These are phyloP conservation scores for Knoxdaviesia capensis DNA, from an alignment of 2,329 filamentous ascomycete genomes.

Conservation along the genomic window DNA sequence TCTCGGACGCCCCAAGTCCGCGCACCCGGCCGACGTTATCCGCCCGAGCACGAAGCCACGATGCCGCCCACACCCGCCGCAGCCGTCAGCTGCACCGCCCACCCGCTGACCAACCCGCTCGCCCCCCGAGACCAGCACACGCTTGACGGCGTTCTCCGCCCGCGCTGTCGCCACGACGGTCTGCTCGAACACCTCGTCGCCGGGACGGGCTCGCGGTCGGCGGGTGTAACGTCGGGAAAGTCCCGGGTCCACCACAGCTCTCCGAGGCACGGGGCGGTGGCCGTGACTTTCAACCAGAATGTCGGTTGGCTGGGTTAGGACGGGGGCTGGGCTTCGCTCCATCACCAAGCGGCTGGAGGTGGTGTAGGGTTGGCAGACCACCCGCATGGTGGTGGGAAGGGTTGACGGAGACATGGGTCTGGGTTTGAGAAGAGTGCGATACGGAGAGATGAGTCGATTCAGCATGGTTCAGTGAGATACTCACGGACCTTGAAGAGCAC, in stretches of 20 bases:
- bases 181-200: slow-evolving; percentile 15
- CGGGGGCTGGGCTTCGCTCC: slow-evolving; percentile 7
- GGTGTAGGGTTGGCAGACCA: slow-evolving; percentile 8
- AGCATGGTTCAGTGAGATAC: too few species aligned
- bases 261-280: slow-evolving; percentile 13
- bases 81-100: slow-evolving; percentile 17
- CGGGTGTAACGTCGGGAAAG: slow-evolving; percentile 7
- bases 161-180: slow-evolving; percentile 11
- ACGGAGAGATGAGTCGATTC: too few species aligned
- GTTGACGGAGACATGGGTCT: background rate
- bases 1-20: slow-evolving; percentile 15
- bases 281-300: slow-evolving; percentile 11
- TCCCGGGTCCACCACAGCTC: slow-evolving; percentile 13
- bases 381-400: slow-evolving; percentile 8
- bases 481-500: too few species aligned
- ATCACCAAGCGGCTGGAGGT: slow-evolving; percentile 7
- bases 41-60: slow-evolving; percentile 12
- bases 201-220: slow-evolving; percentile 10
- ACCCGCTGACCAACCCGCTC: slow-evolving; percentile 18
- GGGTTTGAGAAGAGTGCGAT: too few species aligned
- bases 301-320: slow-evolving; percentile 8
- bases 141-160: slow-evolving; percentile 9
- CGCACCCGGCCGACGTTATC: slow-evolving; percentile 12
- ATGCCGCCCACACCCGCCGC: slow-evolving; percentile 15
- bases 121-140: slow-evolving; percentile 19